Percentiles rank a stretch among this genome's conserved stretches.
Conservation (phyloP, 2,329 filamentous ascomycete genomes). For the Epichloe amarillans region DNA sequence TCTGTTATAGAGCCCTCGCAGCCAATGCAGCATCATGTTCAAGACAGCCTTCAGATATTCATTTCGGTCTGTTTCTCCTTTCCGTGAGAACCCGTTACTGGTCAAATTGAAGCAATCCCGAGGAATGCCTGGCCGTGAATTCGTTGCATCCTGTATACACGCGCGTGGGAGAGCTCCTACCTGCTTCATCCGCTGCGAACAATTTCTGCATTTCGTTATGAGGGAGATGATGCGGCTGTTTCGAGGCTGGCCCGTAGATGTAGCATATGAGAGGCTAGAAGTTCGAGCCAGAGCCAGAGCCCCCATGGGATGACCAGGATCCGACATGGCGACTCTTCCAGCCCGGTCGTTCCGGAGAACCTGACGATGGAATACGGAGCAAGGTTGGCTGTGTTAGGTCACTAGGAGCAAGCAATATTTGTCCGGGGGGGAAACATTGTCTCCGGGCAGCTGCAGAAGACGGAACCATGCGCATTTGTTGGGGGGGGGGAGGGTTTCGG, state of each 20-base stretch:
- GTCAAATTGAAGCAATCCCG: slow-evolving; percentile 74
- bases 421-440: no score
- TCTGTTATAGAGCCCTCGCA: slow-evolving; percentile 40
- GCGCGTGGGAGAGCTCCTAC: slow-evolving; percentile 5
- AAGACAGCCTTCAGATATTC: slow-evolving; percentile 43
- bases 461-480: no score
- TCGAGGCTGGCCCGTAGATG: slow-evolving; percentile 25
- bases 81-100: slow-evolving; percentile 48
- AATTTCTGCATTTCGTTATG: slow-evolving; percentile 32
- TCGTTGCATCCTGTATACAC: not conserved
- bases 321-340: slow-evolving; percentile 24
- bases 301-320: slow-evolving; percentile 48
- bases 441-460: no score
- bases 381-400: no score
- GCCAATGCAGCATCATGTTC: slow-evolving; percentile 68
- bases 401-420: no score
- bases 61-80: slow-evolving; percentile 45
- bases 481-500: no score
- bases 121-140: slow-evolving; percentile 39
- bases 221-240: slow-evolving; percentile 32
- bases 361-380: no score
- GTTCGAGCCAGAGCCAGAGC: slow-evolving; percentile 64
- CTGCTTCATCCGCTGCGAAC: slow-evolving; percentile 30
- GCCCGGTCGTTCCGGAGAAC: not conserved
- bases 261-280: slow-evolving; percentile 54